These are phyloP conservation scores for Aspergillus neoniger DNA, from an alignment of 2,329 filamentous ascomycete species.

Conservation along the genomic window DNA sequence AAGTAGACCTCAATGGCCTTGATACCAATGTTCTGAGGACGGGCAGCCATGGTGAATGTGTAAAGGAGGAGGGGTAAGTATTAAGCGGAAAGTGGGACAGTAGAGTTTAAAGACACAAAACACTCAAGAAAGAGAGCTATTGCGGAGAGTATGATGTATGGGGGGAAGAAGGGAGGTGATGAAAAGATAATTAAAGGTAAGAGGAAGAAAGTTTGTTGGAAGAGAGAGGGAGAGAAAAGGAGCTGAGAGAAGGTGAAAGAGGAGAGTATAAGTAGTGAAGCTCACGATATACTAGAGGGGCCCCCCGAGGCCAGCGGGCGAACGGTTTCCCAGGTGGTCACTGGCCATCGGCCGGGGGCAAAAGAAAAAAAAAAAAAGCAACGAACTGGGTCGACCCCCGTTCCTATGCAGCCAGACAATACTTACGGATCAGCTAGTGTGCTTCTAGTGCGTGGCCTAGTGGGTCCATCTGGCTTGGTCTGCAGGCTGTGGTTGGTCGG, in stretches of 20 bases:
- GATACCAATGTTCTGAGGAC: constrained; percentile 85
- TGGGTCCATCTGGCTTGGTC: neutral
- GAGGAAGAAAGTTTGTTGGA: neutral
- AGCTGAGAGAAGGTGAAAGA: constrained; percentile 18
- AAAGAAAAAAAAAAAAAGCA: neutral
- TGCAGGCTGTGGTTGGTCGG: neutral
- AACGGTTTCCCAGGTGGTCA: constrained; percentile 13
- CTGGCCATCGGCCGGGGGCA: neutral
- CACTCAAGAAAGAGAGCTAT: constrained; percentile 3
- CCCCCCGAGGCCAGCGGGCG: neutral
- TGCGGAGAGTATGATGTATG: neutral
- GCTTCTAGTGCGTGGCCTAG: neutral
- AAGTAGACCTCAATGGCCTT: constrained; percentile 92
- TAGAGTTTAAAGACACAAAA: constrained; percentile 10
- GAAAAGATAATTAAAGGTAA: constrained; percentile 6
- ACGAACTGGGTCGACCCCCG: neutral
- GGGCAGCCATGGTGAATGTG: constrained; percentile 63
- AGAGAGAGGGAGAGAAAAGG: constrained; percentile 13
- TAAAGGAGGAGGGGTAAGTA: constrained; percentile 14
- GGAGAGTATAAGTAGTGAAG: constrained; percentile 17
- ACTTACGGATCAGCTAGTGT: neutral
- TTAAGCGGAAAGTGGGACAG: constrained; percentile 13
- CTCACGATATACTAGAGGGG: neutral
- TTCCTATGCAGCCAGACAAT: neutral
- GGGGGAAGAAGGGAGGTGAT: neutral